Conservation (phyloP, 306 rosid species). For the Cucurbita ficifolia region DNA sequence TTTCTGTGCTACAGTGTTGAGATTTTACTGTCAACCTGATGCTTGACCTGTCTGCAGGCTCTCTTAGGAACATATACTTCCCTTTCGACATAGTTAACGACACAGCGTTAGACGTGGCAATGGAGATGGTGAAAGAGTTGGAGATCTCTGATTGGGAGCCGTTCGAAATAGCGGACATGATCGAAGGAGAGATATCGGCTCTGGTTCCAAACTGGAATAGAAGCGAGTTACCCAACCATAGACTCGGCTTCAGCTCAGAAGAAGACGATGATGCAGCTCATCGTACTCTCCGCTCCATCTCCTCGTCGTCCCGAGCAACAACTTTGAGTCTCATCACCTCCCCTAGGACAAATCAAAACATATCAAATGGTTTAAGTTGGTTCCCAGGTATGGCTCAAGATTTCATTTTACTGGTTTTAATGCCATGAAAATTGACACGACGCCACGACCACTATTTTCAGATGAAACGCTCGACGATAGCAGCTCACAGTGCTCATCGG, state of each 20-base stretch:
- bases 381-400: constrained; percentile 33
- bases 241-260: constrained; percentile 23
- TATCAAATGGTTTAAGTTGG: constrained; percentile 27
- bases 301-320: constrained; percentile 53
- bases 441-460: constrained; percentile 18
- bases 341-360: constrained; percentile 20
- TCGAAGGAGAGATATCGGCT: constrained; percentile 58
- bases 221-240: constrained; percentile 15
- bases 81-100: constrained; percentile 64
- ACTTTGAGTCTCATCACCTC: constrained; percentile 20
- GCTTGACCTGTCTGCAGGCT: constrained; percentile 24
- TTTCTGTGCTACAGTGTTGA: background rate
- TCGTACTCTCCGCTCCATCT: constrained; percentile 25
- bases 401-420: background rate
- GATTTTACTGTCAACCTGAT: background rate
- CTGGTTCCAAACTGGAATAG: constrained; percentile 44
- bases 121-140: constrained; percentile 86
- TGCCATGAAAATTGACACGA: background rate
- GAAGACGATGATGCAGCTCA: constrained; percentile 23
- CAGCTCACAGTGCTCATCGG: constrained; percentile 63
- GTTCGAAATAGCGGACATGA: constrained; percentile 67
- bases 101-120: constrained; percentile 68
- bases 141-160: constrained; percentile 77
- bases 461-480: constrained; percentile 52
- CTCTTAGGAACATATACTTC: constrained; percentile 55